Evolutionary conservation across 2,329 filamentous ascomycete genomes (phyloP), one percentile per base, ranked within the genome.

Genomic region (Nemania bipapillata): DNA sequence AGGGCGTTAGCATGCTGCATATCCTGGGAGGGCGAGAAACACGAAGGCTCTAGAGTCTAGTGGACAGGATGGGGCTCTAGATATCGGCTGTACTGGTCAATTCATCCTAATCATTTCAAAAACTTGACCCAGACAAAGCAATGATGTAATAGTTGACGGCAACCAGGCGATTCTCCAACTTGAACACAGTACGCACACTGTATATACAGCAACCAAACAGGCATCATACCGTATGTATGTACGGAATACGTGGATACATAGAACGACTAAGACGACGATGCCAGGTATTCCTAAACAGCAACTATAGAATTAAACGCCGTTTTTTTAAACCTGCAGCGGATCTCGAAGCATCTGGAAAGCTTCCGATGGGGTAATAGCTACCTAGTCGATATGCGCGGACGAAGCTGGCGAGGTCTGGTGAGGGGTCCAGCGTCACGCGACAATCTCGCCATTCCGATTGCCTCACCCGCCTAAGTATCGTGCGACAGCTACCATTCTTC

Each of bases 391-490:
- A n/a, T 35, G 20, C 30, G 24, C 30, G 15, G 52, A n/a, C n/a
- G 30, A 24, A n/a, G 35, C 28, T 22, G 28, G 15, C 30, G 32
- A 53, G 50, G 61, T 68, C 67, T 55, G 37, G 53, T 70, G 66
- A 65, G 61, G 66, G 66, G 65, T 65, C 28, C 35, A 35, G 35
- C 42, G 65, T 70, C 69, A 71, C 66, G 69, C 69, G 70, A 71
- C 70, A 56, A 67, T 71, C 67, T 71, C 67, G 61, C 64, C 67
- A 71, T 70, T 56, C 35, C 45, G 37, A 57, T 53, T 65, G 65
- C 62, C 52, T 71, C 60, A 62, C 58, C 42, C 53, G 57, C 49
- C n/a, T 7, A 53, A 59, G 22, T 50, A 63, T 68, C 64, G 57
- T 67, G 63, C 67, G 67, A 69, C 66, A 37, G n/a, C n/a, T n/a